These are phyloP conservation scores for Melastoma candidum DNA, from an alignment of 441 rosid species.

Conservation along the genomic window DNA sequence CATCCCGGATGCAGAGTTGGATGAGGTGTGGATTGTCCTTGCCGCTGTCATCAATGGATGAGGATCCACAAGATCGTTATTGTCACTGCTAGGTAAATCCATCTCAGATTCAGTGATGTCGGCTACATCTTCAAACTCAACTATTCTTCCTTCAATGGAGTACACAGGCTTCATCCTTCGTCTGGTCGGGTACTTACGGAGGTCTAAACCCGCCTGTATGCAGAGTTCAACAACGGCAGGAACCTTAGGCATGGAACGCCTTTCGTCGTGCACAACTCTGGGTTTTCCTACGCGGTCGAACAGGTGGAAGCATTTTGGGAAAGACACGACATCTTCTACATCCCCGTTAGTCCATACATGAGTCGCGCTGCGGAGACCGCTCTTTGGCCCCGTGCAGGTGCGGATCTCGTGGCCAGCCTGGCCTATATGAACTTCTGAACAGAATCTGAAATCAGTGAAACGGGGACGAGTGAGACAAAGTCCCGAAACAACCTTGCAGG, in stretches of 20 bases:
- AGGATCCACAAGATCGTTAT: conserved; percentile 1
- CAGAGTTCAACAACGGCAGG: conserved; percentile 76
- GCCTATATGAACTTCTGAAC: conserved; percentile 71
- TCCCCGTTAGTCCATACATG: conserved; percentile 78
- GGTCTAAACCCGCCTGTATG: conserved; percentile 68
- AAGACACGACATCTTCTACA: conserved; percentile 36
- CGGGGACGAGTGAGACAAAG: not conserved
- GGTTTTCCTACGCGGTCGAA: conserved; percentile 74
- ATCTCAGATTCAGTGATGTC: conserved; percentile 15
- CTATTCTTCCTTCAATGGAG: conserved; percentile 68
- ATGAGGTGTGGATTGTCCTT: conserved; percentile 7
- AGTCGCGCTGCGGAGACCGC: conserved; percentile 50
- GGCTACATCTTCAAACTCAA: conserved; percentile 44
- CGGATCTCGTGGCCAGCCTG: conserved; percentile 61
- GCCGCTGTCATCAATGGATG: conserved; percentile 3
- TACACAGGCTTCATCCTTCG: conserved; percentile 76
- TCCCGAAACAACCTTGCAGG: not conserved
- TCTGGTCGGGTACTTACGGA: conserved; percentile 49
- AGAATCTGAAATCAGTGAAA: conserved; percentile 35
- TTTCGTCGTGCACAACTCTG: conserved; percentile 56
- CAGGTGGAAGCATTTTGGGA: conserved; percentile 70
- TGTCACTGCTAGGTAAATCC: conserved; percentile 1
- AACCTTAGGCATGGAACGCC: conserved; percentile 32
- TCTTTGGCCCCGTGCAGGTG: conserved; percentile 55
- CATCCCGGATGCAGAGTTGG: conserved; percentile 10